Evolutionary conservation across 2,329 filamentous ascomycete genomes (phyloP).

Genomic region (Nemania diffusa): DNA sequence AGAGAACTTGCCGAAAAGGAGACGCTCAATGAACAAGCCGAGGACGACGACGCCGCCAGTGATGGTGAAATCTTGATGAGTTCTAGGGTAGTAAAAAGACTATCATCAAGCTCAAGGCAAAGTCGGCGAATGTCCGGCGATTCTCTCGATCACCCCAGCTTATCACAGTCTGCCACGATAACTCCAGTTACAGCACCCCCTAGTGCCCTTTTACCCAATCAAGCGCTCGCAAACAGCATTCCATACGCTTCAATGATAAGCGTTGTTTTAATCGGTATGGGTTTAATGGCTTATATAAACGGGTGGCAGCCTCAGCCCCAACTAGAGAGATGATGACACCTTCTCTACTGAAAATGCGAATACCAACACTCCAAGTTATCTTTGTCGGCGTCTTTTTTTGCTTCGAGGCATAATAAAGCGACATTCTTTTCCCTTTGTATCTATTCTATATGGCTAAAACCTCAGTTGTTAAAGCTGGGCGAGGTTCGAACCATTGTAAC

Average conservation of each 20-base stretch:
- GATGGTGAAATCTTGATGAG: constrained; percentile 42
- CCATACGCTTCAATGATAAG: constrained; percentile 86
- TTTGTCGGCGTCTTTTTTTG: constrained; percentile 6
- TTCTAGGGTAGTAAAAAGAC: constrained; percentile 31
- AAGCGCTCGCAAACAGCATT: constrained; percentile 64
- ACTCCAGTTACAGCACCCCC: constrained; percentile 56
- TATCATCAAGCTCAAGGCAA: constrained; percentile 43
- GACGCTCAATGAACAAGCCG: constrained; percentile 50
- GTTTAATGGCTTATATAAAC: constrained; percentile 87
- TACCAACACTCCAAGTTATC: neutral
- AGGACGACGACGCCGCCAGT: constrained; percentile 35
- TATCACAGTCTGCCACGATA: constrained; percentile 62
- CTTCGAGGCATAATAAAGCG: constrained; percentile 34
- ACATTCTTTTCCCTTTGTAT: constrained; percentile 45
- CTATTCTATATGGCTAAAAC: constrained; percentile 42
- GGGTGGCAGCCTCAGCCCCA: constrained; percentile 72
- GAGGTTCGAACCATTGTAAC: constrained; percentile 31
- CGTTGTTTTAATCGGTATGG: constrained; percentile 82
- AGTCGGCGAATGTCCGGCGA: constrained; percentile 48
- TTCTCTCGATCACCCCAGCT: constrained; percentile 53
- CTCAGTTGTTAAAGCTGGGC: constrained; percentile 5
- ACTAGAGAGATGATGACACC: constrained; percentile 40
- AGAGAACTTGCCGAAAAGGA: constrained; percentile 57
- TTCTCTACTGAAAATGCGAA: neutral
- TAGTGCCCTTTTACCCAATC: constrained; percentile 56